Evolutionary conservation across 768 basidiomycete species (phyloP).

Genomic region (Harrya chromipes): DNA sequence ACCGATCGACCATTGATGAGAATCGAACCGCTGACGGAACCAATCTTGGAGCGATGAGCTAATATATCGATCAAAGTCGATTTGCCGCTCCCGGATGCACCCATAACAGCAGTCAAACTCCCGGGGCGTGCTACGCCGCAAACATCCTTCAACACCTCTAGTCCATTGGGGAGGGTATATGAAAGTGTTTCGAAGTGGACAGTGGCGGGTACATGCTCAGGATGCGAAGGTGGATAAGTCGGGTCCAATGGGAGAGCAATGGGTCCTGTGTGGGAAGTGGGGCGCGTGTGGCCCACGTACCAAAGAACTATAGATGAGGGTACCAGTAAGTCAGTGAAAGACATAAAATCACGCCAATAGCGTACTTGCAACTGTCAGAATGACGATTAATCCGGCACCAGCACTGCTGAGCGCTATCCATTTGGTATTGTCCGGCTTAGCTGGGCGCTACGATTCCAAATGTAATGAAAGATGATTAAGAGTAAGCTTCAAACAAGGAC

Average conservation of each 20-base stretch:
- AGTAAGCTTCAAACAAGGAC: background rate
- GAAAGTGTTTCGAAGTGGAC: constrained; percentile 87
- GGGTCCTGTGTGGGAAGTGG: constrained; percentile 46
- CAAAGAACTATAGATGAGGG: constrained; percentile 59
- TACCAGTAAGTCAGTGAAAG: background rate
- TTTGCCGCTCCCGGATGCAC: constrained; percentile 94
- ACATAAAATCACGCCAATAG: background rate
- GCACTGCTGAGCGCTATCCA: constrained; percentile 87
- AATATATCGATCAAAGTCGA: constrained; percentile 96
- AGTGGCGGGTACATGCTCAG: constrained; percentile 90
- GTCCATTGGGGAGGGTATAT: constrained; percentile 62
- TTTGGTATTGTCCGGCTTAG: constrained; percentile 75
- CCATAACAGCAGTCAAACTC: constrained; percentile 94
- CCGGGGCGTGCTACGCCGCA: constrained; percentile 85
- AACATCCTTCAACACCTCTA: constrained; percentile 74
- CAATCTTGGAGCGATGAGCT: constrained; percentile 85
- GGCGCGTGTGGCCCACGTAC: constrained; percentile 79
- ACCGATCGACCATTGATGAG: constrained; percentile 86
- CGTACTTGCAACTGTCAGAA: constrained; percentile 62
- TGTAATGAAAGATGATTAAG: background rate
- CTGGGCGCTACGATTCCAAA: constrained; percentile 50
- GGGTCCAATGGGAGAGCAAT: constrained; percentile 87
- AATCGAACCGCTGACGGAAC: constrained; percentile 65
- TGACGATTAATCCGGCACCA: constrained; percentile 70
- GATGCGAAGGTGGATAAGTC: constrained; percentile 48